Conservation (phyloP, 139 green algal species). For the Chlamydomonas sphaeroides region DNA sequence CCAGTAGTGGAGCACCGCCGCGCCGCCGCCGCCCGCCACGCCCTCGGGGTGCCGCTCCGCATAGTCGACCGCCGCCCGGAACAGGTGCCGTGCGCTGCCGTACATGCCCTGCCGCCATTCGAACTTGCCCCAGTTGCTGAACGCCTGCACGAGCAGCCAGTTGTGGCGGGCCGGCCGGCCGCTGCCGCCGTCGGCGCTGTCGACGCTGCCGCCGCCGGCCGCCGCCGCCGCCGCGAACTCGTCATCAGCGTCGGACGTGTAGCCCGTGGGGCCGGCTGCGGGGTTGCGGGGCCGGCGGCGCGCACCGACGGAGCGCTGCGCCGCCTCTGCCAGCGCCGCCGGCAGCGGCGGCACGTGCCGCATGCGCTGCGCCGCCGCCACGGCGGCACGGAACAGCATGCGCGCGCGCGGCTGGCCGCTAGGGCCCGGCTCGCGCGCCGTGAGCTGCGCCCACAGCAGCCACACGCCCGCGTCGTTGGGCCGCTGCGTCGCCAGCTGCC, state of each 20-base stretch:
- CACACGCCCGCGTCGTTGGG: slow-evolving; percentile 36
- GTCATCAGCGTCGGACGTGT: background rate
- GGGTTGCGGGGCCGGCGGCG: background rate
- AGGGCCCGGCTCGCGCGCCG: slow-evolving; percentile 23
- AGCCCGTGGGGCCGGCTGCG: background rate
- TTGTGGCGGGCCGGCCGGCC: slow-evolving; percentile 3
- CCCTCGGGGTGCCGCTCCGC: slow-evolving; percentile 50
- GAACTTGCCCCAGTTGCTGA: slow-evolving; percentile 62
- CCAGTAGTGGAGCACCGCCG: slow-evolving; percentile 61
- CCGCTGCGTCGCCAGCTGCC: slow-evolving; percentile 2
- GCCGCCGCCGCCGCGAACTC: background rate
- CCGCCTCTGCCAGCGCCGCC: slow-evolving; percentile 11
- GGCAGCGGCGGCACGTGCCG: slow-evolving; percentile 16
- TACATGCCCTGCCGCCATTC: slow-evolving; percentile 63
- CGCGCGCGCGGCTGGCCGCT: slow-evolving; percentile 40
- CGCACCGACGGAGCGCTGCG: background rate
- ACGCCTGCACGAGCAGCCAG: slow-evolving; percentile 49
- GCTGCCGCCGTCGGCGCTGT: background rate
- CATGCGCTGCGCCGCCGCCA: slow-evolving; percentile 38
- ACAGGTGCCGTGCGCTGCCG: slow-evolving; percentile 62
- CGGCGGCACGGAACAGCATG: slow-evolving; percentile 63
- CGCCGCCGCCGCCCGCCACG: slow-evolving; percentile 24
- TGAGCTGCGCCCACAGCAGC: slow-evolving; percentile 72
- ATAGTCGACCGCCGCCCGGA: slow-evolving; percentile 51
- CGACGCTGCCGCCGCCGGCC: background rate